A percentile compares a stretch with the other conserved stretches of the same genome.
Conservation (phyloP, 2,329 filamentous ascomycete species). For the Penicillium decumbens region DNA sequence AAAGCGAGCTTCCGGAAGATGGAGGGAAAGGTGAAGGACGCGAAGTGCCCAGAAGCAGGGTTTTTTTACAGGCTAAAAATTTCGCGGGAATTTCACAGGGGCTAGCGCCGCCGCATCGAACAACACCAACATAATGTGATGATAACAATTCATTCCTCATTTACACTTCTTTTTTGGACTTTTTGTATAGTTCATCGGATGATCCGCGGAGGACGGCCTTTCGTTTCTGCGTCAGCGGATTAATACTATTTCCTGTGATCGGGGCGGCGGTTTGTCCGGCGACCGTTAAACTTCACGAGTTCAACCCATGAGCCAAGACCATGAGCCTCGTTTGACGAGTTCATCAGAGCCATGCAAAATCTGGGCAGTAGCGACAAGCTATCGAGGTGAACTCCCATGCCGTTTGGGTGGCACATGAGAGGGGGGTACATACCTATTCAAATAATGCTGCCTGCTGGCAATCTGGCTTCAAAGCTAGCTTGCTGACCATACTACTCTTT, state of each 20-base stretch:
- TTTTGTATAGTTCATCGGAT: constrained; percentile 26
- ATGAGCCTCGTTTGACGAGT: too few species aligned
- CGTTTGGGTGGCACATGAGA: too few species aligned
- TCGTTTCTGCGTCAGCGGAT: constrained; percentile 43
- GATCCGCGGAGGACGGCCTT: constrained; percentile 39
- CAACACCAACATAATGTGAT: constrained; percentile 32
- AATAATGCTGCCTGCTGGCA: too few species aligned
- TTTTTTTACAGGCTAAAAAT: constrained; percentile 36
- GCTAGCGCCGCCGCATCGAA: constrained; percentile 34
- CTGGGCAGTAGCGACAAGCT: too few species aligned
- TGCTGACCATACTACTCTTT: too few species aligned
- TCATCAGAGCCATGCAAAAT: too few species aligned
- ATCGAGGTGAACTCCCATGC: too few species aligned
- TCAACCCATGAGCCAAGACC: not conserved
- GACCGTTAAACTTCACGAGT: not conserved
- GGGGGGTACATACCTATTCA: too few species aligned
- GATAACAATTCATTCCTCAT: constrained; percentile 4
- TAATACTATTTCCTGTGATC: constrained; percentile 39
- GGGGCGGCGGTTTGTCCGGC: constrained; percentile 10
- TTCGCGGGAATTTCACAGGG: constrained; percentile 33
- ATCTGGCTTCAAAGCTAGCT: too few species aligned
- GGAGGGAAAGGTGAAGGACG: constrained; percentile 25
- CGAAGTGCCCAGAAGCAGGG: constrained; percentile 29
- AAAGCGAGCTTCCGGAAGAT: constrained; percentile 34
- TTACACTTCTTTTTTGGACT: constrained; percentile 4